Percentiles rank a stretch among this genome's conserved stretches.
Evolutionary conservation across 345 rosid species (phyloP).

Genomic region (Stellera chamaejasme): DNA sequence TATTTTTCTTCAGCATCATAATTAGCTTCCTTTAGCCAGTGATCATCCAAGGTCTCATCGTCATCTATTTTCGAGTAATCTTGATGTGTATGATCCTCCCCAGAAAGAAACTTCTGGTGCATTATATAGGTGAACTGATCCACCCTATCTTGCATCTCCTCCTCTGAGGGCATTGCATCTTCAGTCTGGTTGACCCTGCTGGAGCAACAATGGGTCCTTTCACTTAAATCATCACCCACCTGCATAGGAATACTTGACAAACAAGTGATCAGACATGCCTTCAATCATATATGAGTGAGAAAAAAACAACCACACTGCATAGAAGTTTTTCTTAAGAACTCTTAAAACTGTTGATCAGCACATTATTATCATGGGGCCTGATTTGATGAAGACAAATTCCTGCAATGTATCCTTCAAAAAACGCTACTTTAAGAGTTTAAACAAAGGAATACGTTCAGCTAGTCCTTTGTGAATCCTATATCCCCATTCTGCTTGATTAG

Average conservation of each 20-base stretch:
- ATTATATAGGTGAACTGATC: conserved; percentile 68
- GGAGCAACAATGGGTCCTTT: conserved; percentile 5
- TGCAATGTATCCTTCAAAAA: no score
- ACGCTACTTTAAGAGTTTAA: no score
- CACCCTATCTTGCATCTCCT: conserved; percentile 77
- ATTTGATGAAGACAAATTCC: no score
- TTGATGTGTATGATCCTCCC: conserved; percentile 77
- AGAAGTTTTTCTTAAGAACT: no score
- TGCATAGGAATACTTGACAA: conserved; percentile 9
- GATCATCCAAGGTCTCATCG: conserved; percentile 87
- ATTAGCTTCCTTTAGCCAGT: conserved; percentile 73
- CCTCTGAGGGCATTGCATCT: conserved; percentile 31
- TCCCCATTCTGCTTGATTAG: no score
- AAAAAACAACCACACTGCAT: no score
- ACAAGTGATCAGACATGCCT: neutral
- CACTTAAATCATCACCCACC: conserved; percentile 15
- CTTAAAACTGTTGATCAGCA: no score
- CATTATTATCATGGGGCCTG: no score
- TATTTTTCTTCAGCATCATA: conserved; percentile 89
- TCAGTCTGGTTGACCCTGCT: conserved; percentile 11
- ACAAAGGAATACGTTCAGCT: no score
- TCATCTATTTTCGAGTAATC: conserved; percentile 87
- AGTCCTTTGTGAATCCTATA: no score
- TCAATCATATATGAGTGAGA: no score
- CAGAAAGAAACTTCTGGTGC: conserved; percentile 87